Conservation (phyloP, 148 eudicot genomes). For the Bassia scoparia region DNA sequence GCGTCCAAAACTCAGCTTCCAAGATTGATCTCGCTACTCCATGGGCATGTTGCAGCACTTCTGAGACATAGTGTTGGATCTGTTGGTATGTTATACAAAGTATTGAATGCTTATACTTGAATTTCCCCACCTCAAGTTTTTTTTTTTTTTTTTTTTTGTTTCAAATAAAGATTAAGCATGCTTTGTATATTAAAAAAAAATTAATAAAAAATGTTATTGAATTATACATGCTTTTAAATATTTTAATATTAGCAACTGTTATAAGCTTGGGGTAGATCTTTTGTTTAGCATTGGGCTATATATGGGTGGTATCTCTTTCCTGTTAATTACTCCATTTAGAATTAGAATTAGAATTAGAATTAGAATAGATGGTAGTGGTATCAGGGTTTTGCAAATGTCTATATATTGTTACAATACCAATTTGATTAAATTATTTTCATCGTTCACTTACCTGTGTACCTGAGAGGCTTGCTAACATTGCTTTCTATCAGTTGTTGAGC, state of each 20-base stretch:
- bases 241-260: conserved; percentile 2
- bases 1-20: conserved; percentile 84
- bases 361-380: not conserved
- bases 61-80: conserved; percentile 88
- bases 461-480: not conserved
- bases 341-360: not conserved
- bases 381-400: not conserved
- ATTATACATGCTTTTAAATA: not conserved
- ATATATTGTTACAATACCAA: not conserved
- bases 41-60: conserved; percentile 90
- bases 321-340: not conserved
- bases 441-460: not conserved
- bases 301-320: not conserved
- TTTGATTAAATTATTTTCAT: not conserved
- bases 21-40: conserved; percentile 69
- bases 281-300: not conserved
- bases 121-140: not conserved
- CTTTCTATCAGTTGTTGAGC: conserved; percentile 61
- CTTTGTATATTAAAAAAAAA: not conserved
- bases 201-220: not conserved
- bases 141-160: not conserved
- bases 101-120: not conserved
- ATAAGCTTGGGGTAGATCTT: not conserved
- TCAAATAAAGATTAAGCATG: not conserved
- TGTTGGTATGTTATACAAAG: conserved; percentile 50